These are phyloP conservation scores for Raphanus raphanistrum DNA, from an alignment of 345 rosid species.

Conservation along the genomic window DNA sequence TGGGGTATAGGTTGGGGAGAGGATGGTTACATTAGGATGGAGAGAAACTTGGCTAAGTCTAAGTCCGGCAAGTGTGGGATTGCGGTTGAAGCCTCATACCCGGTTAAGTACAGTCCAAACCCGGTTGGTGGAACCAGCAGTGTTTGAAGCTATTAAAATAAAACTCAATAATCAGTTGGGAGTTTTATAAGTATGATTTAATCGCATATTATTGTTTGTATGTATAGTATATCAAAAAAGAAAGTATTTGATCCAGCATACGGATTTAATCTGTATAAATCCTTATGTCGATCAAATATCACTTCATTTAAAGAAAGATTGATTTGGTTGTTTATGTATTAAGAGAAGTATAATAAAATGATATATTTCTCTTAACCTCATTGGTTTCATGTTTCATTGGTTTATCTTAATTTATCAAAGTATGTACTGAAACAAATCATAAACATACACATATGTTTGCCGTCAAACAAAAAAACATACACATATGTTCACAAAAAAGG, in stretches of 20 bases:
- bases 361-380: constrained; percentile 26
- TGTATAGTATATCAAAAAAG: constrained; percentile 25
- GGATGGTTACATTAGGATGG: constrained; percentile 70
- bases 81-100: constrained; percentile 73
- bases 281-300: constrained; percentile 27
- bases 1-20: constrained; percentile 94
- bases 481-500: no score
- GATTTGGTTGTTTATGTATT: constrained; percentile 20
- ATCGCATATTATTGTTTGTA: constrained; percentile 24
- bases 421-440: neutral
- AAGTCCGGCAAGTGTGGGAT: constrained; percentile 77
- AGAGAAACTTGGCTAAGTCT: constrained; percentile 44
- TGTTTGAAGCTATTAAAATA: constrained; percentile 37
- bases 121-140: constrained; percentile 49
- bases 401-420: neutral
- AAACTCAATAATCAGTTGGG: constrained; percentile 12
- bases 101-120: constrained; percentile 60
- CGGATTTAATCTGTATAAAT: constrained; percentile 19
- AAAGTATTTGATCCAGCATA: constrained; percentile 21
- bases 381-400: neutral
- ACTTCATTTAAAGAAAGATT: constrained; percentile 15
- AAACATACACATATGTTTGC: neutral
- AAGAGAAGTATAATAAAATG: constrained; percentile 17
- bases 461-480: no score
- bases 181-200: constrained; percentile 6